phyloP scores from a whole-genome alignment of 2,329 filamentous ascomycete genomes.

The Bretziella fagacearum region DNA sequence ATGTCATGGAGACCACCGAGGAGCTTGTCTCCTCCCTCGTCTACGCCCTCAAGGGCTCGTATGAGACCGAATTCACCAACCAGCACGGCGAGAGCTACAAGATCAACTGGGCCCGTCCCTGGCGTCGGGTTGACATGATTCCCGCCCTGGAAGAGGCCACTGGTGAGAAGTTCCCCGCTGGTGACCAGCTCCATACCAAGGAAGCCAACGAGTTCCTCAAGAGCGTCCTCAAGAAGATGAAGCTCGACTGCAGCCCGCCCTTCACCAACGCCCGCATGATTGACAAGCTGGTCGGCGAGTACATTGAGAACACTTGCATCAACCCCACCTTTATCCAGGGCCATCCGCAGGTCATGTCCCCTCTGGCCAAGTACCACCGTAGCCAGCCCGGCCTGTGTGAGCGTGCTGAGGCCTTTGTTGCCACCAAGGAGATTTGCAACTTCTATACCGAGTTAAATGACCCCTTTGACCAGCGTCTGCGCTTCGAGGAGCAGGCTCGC shows the following conservation, averaged over 20 bases:
- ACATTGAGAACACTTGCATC: constrained; percentile 83
- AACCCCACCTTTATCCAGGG: constrained; percentile 85
- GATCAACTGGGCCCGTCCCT: constrained; percentile 92
- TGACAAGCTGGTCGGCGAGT: constrained; percentile 85
- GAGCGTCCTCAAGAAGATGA: constrained; percentile 69
- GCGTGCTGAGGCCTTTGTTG: constrained; percentile 89
- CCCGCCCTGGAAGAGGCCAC: constrained; percentile 67
- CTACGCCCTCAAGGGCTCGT: constrained; percentile 71
- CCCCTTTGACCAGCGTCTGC: constrained; percentile 79
- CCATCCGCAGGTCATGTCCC: constrained; percentile 45
- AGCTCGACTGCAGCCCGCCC: constrained; percentile 76
- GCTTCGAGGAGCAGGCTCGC: constrained; percentile 75
- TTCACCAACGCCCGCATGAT: constrained; percentile 92
- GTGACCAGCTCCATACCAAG: constrained; percentile 72
- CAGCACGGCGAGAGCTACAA: constrained; percentile 73
- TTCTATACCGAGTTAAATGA: constrained; percentile 81
- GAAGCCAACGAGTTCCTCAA: constrained; percentile 83
- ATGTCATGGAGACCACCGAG: constrained; percentile 81
- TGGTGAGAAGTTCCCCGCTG: constrained; percentile 85
- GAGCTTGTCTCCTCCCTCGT: constrained; percentile 82
- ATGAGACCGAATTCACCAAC: constrained; percentile 72
- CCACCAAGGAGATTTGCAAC: constrained; percentile 67
- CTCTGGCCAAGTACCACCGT: constrained; percentile 89
- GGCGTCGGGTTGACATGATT: constrained; percentile 93
- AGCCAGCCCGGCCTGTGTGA: constrained; percentile 63